Evolutionary conservation across 108 stramenopile species (phyloP).

Genomic region (Epipyxis sp.): DNA sequence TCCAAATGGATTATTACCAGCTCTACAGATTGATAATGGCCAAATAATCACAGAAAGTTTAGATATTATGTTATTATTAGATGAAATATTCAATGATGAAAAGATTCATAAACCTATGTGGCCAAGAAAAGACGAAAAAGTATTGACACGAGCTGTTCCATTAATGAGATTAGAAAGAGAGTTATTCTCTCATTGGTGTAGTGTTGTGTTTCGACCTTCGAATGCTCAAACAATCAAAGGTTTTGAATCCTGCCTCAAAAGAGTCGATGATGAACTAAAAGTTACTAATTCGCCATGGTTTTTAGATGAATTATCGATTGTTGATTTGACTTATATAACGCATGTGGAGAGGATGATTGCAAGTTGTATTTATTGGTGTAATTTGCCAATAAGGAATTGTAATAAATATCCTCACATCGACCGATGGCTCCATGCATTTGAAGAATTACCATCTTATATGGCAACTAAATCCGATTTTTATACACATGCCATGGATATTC

Average conservation of each 20-base stretch:
- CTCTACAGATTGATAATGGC: slow-evolving; percentile 66
- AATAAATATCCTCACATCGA: slow-evolving; percentile 62
- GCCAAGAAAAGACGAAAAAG: slow-evolving; percentile 49
- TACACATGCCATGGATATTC: slow-evolving; percentile 86
- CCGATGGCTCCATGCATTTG: slow-evolving; percentile 82
- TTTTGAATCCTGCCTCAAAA: slow-evolving; percentile 45
- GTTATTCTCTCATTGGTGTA: slow-evolving; percentile 87
- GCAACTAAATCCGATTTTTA: slow-evolving; percentile 81
- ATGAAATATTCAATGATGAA: slow-evolving; percentile 56
- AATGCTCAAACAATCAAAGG: not conserved
- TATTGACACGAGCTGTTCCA: slow-evolving; percentile 50
- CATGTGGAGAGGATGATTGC: slow-evolving; percentile 84
- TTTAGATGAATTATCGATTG: slow-evolving; percentile 80
- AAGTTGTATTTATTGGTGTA: slow-evolving; percentile 84
- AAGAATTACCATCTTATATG: slow-evolving; percentile 30
- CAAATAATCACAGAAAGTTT: slow-evolving; percentile 50
- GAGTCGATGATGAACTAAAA: slow-evolving; percentile 68
- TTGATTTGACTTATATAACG: slow-evolving; percentile 76
- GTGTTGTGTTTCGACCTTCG: slow-evolving; percentile 63
- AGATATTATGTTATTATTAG: slow-evolving; percentile 75
- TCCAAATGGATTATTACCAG: slow-evolving; percentile 79
- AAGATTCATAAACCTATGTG: slow-evolving; percentile 54
- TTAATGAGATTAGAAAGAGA: slow-evolving; percentile 77
- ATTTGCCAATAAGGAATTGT: slow-evolving; percentile 61
- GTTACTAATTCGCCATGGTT: slow-evolving; percentile 81